These are phyloP conservation scores for Otatea glauca DNA, from an alignment of 176 grass and related monocot genomes.

Conservation along the genomic window DNA sequence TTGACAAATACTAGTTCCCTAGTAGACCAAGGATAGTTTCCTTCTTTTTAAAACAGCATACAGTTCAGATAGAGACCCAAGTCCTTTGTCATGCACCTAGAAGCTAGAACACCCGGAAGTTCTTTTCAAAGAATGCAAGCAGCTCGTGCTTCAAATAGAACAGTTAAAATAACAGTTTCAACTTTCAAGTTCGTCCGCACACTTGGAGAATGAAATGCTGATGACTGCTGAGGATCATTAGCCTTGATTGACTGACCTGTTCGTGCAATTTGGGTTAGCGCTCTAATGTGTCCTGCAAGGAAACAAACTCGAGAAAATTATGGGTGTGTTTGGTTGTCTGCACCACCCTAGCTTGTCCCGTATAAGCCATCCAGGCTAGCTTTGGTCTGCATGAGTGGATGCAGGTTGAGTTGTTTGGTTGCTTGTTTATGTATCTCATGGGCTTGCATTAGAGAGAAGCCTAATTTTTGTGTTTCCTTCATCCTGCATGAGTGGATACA, in stretches of 20 bases:
- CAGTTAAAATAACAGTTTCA: background rate
- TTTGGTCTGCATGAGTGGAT: too few species aligned
- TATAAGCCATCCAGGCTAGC: too few species aligned
- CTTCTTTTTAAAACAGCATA: background rate
- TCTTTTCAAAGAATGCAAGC: background rate
- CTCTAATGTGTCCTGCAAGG: background rate
- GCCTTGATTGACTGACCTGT: background rate
- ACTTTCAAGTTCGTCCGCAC: background rate
- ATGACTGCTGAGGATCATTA: background rate
- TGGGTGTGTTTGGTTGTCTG: too few species aligned
- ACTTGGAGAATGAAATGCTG: background rate
- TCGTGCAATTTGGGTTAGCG: background rate
- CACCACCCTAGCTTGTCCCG: too few species aligned
- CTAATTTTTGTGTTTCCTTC: too few species aligned
- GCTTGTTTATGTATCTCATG: too few species aligned
- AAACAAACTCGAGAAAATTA: background rate
- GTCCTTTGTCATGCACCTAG: constrained; percentile 1
- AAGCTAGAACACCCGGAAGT: background rate
- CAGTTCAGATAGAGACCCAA: background rate
- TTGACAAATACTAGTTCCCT: background rate
- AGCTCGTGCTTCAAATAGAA: background rate
- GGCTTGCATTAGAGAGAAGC: too few species aligned
- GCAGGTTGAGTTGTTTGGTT: too few species aligned
- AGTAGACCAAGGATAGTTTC: background rate
- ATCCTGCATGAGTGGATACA: too few species aligned